A percentile compares a stretch with the other conserved stretches of the same genome.
phyloP scores from a whole-genome alignment of 257 asterid genomes.

The Plectranthus barbatus region DNA sequence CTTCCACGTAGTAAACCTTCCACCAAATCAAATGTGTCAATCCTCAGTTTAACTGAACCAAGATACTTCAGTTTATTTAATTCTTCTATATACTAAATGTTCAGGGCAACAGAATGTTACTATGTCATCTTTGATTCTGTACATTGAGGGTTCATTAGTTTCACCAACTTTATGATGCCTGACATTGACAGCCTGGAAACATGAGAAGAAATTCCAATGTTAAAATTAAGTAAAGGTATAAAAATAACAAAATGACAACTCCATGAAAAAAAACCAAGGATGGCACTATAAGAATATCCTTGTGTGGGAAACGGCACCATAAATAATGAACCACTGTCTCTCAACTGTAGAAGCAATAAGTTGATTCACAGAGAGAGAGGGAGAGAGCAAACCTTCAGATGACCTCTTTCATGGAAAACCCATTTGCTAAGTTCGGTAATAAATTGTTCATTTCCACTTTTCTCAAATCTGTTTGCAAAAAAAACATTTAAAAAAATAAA shows the following conservation, averaged over 20 bases:
- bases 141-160: slow-evolving; percentile 70
- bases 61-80: slow-evolving; percentile 1
- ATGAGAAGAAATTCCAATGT: slow-evolving; percentile 5
- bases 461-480: slow-evolving; percentile 42
- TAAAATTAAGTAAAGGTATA: neutral
- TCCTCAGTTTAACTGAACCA: slow-evolving; percentile 1
- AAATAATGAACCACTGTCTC: neutral
- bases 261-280: no score
- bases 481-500: no score
- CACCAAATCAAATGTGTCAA: slow-evolving; percentile 18
- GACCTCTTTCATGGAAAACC: slow-evolving; percentile 92
- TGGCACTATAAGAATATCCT: neutral
- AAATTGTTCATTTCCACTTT: slow-evolving; percentile 78
- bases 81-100: neutral
- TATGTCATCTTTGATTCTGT: slow-evolving; percentile 87
- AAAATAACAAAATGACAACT: neutral
- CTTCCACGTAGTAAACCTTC: slow-evolving; percentile 79
- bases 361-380: slow-evolving; percentile 1
- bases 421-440: slow-evolving; percentile 73
- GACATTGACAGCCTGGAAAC: slow-evolving; percentile 65
- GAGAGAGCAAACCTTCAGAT: slow-evolving; percentile 54
- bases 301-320: neutral
- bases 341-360: neutral
- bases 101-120: slow-evolving; percentile 30
- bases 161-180: slow-evolving; percentile 78